Percentiles rank a stretch among this genome's conserved stretches.
These are phyloP conservation scores for Debaryomyces sp. DNA, from an alignment of 1,139 yeast genomes.

Conservation along the genomic window DNA sequence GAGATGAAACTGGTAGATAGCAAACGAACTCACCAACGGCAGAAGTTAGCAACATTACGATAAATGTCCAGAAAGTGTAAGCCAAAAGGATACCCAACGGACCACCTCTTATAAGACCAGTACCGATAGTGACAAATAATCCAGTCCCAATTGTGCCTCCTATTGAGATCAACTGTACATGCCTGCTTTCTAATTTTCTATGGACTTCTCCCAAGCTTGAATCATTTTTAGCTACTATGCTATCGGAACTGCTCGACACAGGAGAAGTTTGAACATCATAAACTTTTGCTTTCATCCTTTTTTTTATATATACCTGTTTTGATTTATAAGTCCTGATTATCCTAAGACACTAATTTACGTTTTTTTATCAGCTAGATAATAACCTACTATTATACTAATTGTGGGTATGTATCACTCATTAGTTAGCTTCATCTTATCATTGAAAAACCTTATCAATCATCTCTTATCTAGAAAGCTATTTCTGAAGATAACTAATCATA, in stretches of 20 bases:
- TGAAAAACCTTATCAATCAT: background rate
- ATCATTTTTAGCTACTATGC: background rate
- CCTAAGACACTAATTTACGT: no score
- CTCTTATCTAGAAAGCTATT: background rate
- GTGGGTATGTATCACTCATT: background rate
- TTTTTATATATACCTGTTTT: no score
- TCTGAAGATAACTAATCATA: background rate
- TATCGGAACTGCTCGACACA: background rate
- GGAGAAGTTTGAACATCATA: no score
- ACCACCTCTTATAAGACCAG: constrained; percentile 44
- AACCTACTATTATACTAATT: background rate
- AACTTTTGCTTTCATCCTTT: no score
- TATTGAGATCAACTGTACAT: constrained; percentile 13
- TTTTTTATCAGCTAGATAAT: background rate
- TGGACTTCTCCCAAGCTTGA: background rate
- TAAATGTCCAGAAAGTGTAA: constrained; percentile 45
- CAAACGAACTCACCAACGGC: constrained; percentile 85
- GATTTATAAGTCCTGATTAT: no score
- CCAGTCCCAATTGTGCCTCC: constrained; percentile 38
- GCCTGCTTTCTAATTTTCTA: background rate
- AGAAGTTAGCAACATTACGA: constrained; percentile 64
- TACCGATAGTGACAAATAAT: constrained; percentile 48
- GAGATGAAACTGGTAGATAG: constrained; percentile 71
- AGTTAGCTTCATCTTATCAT: background rate
- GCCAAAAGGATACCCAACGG: constrained; percentile 49